Evolutionary conservation across 2,329 filamentous ascomycete genomes (phyloP), one percentile per base, ranked within the genome.

Genomic region (Chrysoporthe deuterocubensis): DNA sequence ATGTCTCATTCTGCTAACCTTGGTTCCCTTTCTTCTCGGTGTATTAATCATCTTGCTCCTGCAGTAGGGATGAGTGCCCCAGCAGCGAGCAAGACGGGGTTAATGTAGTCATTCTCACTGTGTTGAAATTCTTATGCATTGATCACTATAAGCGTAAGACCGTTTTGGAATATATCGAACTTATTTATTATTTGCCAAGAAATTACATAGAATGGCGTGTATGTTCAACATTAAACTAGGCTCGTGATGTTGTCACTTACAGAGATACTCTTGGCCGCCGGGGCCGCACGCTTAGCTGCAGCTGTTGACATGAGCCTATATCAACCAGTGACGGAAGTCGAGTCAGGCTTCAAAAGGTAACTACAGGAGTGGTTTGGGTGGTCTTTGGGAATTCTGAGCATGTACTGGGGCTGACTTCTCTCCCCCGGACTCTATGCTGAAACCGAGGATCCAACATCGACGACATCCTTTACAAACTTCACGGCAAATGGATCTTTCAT

Each of bases 391-490:
- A 2, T 26, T 2, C 11, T 6, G 21, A 42, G 44, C 21, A 4
- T 6, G 8, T 14, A 11, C n/a, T 32, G 4, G 26, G 18, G 9
- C 52, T 58, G 21, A 58, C 14, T 2, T 42, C 14, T 9, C 34
- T 21, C 21, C n/a, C 6, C 34, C 26, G 61, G 56, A 42, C 44
- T 65, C n/a, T 54, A 66, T 18, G 44, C 44, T 13, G 57, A 66
- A 16, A 61, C 46, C 42, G 57, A 61, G 43, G 34, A 54, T 37
- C 34, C 34, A 18, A 37, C 42, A 16, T 52, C 46, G 14, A 61
- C 44, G 18, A 44, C 56, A 8, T 54, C 46, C 6, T 66, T 61
- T 34, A 66, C 64, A 6, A 44, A 66, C 18, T 61, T 54, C 34
- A 6, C 46, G 7, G 18, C n/a, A 4, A 43, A 61, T 43, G 56